Evolutionary conservation across 192 early-diverging fungal species (phyloP).

Genomic region (Coemansia biformis): DNA sequence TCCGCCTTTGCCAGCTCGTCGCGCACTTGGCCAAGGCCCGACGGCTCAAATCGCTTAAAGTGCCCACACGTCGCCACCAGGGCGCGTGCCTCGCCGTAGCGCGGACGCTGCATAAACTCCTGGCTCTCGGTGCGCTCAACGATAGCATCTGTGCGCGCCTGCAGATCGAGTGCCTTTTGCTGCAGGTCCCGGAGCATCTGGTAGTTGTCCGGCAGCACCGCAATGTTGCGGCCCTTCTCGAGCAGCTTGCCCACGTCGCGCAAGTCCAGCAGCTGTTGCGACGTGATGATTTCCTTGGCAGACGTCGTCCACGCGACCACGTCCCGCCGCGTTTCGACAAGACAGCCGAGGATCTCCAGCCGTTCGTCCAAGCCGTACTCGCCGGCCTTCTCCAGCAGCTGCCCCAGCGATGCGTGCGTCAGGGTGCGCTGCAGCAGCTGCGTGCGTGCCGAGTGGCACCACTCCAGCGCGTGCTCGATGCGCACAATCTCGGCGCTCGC

Average conservation of each 20-base stretch:
- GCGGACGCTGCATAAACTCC: conserved; percentile 30
- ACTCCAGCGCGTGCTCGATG: conserved; percentile 4
- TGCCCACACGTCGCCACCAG: conserved; percentile 8
- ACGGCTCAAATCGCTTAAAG: conserved; percentile 38
- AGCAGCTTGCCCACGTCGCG: conserved; percentile 23
- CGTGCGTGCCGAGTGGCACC: conserved; percentile 10
- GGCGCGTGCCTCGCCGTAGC: conserved; percentile 12
- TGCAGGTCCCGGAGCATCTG: conserved; percentile 17
- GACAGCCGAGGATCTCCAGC: conserved; percentile 4
- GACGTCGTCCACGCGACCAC: conserved; percentile 13
- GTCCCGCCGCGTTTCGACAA: conserved; percentile 2
- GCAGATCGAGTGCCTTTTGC: conserved; percentile 31
- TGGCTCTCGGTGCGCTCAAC: conserved; percentile 14
- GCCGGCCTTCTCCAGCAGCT: conserved; percentile 15
- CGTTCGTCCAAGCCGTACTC: conserved; percentile 1
- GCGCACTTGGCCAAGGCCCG: conserved; percentile 8
- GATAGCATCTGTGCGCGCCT: conserved; percentile 24
- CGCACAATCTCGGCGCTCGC: conserved; percentile 2
- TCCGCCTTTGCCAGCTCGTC: conserved; percentile 11
- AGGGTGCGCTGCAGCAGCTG: conserved; percentile 8
- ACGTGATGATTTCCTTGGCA: conserved; percentile 11
- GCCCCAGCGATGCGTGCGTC: conserved; percentile 1
- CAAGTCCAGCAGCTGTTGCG: conserved; percentile 11
- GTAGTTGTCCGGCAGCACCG: conserved; percentile 15
- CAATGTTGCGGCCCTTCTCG: conserved; percentile 38